Conservation (phyloP, 257 asterid species). For the Gentiana dahurica region DNA sequence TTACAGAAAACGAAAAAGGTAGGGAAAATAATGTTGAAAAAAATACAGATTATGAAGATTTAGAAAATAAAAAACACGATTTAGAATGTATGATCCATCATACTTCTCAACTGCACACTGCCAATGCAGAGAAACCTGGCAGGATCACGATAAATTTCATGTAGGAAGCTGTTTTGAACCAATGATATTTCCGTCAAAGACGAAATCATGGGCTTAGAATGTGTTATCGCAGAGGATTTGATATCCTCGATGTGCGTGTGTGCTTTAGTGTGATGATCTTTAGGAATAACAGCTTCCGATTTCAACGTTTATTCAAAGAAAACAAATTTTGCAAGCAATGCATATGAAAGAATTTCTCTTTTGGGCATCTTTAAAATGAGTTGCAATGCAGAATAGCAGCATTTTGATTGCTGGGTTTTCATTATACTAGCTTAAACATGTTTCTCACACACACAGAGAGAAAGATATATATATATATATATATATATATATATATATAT, state of each 20-base stretch:
- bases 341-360: no score
- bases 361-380: no score
- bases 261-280: slow-evolving; percentile 10
- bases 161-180: slow-evolving; percentile 66
- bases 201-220: slow-evolving; percentile 23
- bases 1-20: neutral
- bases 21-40: neutral
- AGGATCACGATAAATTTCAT: slow-evolving; percentile 48
- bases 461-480: no score
- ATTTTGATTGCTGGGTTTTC: no score
- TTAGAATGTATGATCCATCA: slow-evolving; percentile 60
- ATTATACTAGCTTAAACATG: no score
- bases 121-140: slow-evolving; percentile 99
- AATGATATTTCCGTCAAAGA: slow-evolving; percentile 22
- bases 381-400: no score
- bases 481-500: no score
- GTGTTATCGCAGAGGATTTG: neutral
- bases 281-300: slow-evolving; percentile 48
- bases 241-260: slow-evolving; percentile 17
- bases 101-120: slow-evolving; percentile 99
- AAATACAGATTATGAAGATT: no score
- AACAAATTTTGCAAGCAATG: no score
- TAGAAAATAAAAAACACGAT: no score
- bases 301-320: no score
- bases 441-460: no score